A percentile compares a stretch with the other conserved stretches of the same genome.
Evolutionary conservation across 1,284 basidiomycete genomes (phyloP).

Genomic region (Coniophora puteana): DNA sequence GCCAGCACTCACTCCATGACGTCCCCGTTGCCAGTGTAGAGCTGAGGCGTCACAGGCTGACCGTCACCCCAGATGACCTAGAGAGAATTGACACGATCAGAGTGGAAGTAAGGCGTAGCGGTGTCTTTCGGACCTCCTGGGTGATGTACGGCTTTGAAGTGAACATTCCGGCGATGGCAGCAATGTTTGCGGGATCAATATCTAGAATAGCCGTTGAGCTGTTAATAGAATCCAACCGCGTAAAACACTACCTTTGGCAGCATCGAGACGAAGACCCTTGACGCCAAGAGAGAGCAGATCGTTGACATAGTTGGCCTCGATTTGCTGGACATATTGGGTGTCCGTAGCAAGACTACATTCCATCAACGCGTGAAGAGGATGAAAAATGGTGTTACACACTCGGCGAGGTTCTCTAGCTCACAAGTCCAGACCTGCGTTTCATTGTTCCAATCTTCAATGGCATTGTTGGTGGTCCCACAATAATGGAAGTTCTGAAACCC

Average conservation of each 20-base stretch:
- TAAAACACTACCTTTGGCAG: conserved; percentile 49
- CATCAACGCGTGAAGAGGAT: not conserved
- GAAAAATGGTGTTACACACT: conserved; percentile 35
- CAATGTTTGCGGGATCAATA: conserved; percentile 48
- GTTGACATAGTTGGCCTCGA: conserved; percentile 55
- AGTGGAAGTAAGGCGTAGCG: not conserved
- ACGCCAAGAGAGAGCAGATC: conserved; percentile 60
- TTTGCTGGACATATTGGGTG: conserved; percentile 50
- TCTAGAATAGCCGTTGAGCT: conserved; percentile 30
- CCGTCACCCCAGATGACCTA: conserved; percentile 45
- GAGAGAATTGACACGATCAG: not conserved
- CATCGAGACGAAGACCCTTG: conserved; percentile 64
- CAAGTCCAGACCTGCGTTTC: conserved; percentile 57
- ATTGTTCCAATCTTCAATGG: conserved; percentile 54
- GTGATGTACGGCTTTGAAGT: conserved; percentile 45
- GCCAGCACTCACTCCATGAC: conserved; percentile 54
- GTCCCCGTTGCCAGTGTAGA: conserved; percentile 56
- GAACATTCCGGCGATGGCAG: conserved; percentile 48
- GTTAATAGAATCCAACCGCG: not conserved
- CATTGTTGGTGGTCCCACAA: conserved; percentile 51
- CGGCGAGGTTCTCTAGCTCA: conserved; percentile 51
- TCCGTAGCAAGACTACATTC: conserved; percentile 51
- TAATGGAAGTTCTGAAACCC: conserved; percentile 54
- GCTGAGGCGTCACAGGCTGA: conserved; percentile 50
- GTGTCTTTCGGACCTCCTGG: conserved; percentile 42